Evolutionary conservation across 139 green algal genomes (phyloP).

Genomic region (Micractinium conductrix): DNA sequence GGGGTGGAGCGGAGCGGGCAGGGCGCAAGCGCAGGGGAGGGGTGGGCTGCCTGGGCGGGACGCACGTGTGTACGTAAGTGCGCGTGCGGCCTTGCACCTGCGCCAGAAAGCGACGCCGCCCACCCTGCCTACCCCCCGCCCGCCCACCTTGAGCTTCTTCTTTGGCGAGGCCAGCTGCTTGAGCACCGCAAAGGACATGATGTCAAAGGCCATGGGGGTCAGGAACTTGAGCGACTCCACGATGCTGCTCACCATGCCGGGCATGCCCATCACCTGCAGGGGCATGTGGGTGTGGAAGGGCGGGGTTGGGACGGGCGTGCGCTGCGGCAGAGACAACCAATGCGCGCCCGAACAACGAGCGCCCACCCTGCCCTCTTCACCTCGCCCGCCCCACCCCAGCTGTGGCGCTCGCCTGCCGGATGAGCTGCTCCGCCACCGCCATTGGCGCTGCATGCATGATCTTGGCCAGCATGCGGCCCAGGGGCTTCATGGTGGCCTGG

Average conservation of each 20-base stretch:
- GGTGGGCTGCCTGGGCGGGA: not conserved
- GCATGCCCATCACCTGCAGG: conserved; percentile 65
- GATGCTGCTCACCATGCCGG: conserved; percentile 73
- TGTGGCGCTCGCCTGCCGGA: conserved; percentile 45
- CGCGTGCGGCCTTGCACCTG: not conserved
- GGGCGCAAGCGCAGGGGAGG: not conserved
- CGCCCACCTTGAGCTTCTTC: conserved; percentile 62
- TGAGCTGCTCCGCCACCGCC: conserved; percentile 56
- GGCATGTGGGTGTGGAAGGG: too few species aligned
- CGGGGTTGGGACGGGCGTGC: too few species aligned
- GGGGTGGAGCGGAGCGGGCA: not conserved
- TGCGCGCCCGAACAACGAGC: too few species aligned
- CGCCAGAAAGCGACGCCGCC: too few species aligned
- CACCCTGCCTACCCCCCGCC: not conserved
- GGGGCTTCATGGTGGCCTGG: conserved; percentile 51
- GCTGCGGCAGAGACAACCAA: too few species aligned
- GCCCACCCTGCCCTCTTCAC: too few species aligned
- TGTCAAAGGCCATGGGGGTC: conserved; percentile 66
- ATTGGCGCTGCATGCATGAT: conserved; percentile 58
- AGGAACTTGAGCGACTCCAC: conserved; percentile 82
- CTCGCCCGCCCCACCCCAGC: too few species aligned
- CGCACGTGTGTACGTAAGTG: not conserved
- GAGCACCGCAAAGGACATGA: conserved; percentile 78
- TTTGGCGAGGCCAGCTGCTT: conserved; percentile 50
- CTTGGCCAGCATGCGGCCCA: conserved; percentile 72